Conservation (phyloP, 306 rosid genomes). For the Cyclanthera cordifolia region DNA sequence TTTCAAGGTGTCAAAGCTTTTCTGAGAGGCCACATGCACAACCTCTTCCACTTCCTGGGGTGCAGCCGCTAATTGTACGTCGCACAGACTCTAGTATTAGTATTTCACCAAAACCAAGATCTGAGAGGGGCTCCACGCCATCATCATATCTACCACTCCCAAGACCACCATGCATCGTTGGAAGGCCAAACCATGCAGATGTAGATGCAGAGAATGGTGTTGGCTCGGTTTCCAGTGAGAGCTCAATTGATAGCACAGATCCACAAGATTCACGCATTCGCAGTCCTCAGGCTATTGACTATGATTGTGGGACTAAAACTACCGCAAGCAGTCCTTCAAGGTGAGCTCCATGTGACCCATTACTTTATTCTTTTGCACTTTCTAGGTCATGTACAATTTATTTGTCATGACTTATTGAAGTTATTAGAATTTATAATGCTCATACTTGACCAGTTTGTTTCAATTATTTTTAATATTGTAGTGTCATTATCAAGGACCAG, state of each 20-base stretch:
- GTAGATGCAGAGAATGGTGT: slow-evolving; percentile 53
- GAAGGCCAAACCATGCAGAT: slow-evolving; percentile 43
- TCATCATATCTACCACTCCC: slow-evolving; percentile 53
- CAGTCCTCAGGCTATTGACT: slow-evolving; percentile 64
- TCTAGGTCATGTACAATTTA: background rate
- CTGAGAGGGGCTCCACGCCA: slow-evolving; percentile 44
- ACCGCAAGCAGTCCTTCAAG: slow-evolving; percentile 68
- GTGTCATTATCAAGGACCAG: slow-evolving; percentile 58
- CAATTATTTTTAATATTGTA: slow-evolving; percentile 23
- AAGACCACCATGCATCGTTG: slow-evolving; percentile 40
- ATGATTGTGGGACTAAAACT: slow-evolving; percentile 62
- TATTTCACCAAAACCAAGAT: slow-evolving; percentile 36
- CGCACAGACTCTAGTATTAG: slow-evolving; percentile 58
- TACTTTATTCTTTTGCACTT: background rate
- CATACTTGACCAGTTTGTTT: slow-evolving; percentile 23
- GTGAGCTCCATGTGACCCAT: slow-evolving; percentile 26
- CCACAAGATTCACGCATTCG: slow-evolving; percentile 48
- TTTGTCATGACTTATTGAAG: background rate
- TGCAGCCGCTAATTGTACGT: slow-evolving; percentile 42
- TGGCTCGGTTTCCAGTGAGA: slow-evolving; percentile 58
- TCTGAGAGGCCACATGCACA: slow-evolving; percentile 72
- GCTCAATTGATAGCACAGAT: slow-evolving; percentile 75
- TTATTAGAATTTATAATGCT: slow-evolving; percentile 16
- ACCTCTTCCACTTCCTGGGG: slow-evolving; percentile 84
- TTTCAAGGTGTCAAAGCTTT: slow-evolving; percentile 88